Conservation (phyloP, 352 stramenopile species). For the Plasmopara halstedii region DNA sequence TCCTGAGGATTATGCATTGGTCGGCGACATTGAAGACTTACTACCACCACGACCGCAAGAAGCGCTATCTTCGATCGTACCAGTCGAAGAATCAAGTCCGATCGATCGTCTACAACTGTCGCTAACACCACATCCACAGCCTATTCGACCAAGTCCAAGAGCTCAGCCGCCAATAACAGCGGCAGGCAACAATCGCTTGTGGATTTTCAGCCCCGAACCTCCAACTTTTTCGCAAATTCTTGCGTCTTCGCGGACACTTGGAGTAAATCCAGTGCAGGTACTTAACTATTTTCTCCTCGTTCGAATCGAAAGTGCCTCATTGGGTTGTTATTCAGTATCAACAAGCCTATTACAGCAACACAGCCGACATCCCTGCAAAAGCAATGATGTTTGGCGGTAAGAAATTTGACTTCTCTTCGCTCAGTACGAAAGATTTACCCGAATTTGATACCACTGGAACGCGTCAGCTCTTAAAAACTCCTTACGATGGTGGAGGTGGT, state of each 20-base stretch:
- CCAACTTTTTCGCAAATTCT: constrained; percentile 37
- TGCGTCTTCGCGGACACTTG: constrained; percentile 33
- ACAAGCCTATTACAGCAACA: constrained; percentile 45
- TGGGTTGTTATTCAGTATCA: constrained; percentile 30
- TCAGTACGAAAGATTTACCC: constrained; percentile 24
- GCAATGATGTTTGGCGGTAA: constrained; percentile 66
- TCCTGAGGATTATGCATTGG: constrained; percentile 30
- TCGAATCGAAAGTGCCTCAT: too few species aligned
- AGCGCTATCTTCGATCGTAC: constrained; percentile 6
- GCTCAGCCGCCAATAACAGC: constrained; percentile 1
- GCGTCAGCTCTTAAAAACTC: constrained; percentile 8
- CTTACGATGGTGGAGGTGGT: background rate
- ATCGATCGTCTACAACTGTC: constrained; percentile 33
- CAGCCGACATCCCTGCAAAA: constrained; percentile 59
- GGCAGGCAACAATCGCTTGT: constrained; percentile 26
- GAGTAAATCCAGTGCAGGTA: constrained; percentile 28
- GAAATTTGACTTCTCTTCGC: constrained; percentile 51
- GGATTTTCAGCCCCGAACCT: constrained; percentile 36
- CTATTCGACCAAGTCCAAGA: constrained; percentile 8
- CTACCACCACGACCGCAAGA: constrained; percentile 38
- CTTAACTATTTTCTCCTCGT: constrained; percentile 19
- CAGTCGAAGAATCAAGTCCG: constrained; percentile 41
- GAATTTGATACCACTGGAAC: constrained; percentile 38
- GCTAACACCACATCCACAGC: constrained; percentile 39
- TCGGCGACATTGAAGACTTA: constrained; percentile 59